Evolutionary conservation across 345 rosid species (phyloP), one percentile per base, ranked within the genome.

Genomic region (Euphorbia lathyris): DNA sequence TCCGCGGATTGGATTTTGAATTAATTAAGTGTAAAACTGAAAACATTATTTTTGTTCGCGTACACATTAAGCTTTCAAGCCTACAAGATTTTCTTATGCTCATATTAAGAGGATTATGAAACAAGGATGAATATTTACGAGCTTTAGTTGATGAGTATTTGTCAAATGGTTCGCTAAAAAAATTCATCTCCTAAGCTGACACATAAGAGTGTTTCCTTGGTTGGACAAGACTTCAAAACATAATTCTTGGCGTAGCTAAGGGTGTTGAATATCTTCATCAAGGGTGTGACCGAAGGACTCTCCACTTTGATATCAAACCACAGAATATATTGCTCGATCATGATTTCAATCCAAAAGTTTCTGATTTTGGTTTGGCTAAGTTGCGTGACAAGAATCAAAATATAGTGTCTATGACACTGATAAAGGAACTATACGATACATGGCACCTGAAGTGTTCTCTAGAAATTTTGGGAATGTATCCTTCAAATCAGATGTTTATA

Each of bases 381-480:
- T 42, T 40, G 52, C 38, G 66, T 42, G 45, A 50, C 42, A 63
- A 63, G 30, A 50, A 63, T 63, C 66, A 63, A 42, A 63, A 50
- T 63, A 30, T 50, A 40, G 51, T 63, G 10, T 42, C 52, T 1
- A 63, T 63, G 66, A 63, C 66, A 22, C 66, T 23, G 66, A 50
- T 22, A 40, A 50, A 42, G 52, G 66, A 14, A 63, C 66, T 3
- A 42, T 63, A 4, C 50, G 66, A 32, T 63, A 63, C 52, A 63
- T 63, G 11, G 66, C 66, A 20, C 66, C 66, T 40, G 66, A 63
- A 63, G 66, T 63, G 51, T 40, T 63, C 52, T 63, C 66, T 22
- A 63, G 66, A 26, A 63, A 63, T n/a, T 63, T 63, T 14, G 66
- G 66, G 4, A 63, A 63, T 12, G 66, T 63, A 20, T 63, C 66